These are phyloP conservation scores for Leptodontidium sp. DNA, from an alignment of 2,329 filamentous ascomycete species.

Conservation along the genomic window DNA sequence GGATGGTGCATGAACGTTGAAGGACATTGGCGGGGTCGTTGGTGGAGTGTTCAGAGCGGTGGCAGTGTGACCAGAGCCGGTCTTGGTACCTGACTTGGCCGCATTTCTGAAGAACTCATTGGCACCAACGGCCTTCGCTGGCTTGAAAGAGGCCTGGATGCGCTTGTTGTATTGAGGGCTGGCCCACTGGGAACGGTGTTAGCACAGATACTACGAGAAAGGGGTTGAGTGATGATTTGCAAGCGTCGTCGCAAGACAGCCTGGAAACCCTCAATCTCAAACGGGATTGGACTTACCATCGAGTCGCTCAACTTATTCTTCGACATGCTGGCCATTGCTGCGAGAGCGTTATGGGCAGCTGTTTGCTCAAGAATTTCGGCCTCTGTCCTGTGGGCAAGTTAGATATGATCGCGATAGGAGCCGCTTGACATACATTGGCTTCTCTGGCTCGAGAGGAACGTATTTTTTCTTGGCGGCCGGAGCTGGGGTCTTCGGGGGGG, in stretches of 20 bases:
- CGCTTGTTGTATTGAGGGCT: slow-evolving; percentile 9
- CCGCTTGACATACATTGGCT: background rate
- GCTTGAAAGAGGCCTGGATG: background rate
- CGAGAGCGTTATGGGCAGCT: background rate
- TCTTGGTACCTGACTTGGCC: background rate
- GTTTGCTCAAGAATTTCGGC: background rate
- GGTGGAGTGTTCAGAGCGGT: background rate
- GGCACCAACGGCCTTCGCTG: background rate
- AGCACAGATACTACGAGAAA: background rate
- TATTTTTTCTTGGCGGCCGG: background rate
- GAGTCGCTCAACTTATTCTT: background rate
- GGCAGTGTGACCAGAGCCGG: background rate
- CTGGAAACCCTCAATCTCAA: background rate
- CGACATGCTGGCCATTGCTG: background rate
- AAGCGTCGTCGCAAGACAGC: background rate
- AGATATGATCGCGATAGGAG: background rate
- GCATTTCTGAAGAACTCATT: background rate
- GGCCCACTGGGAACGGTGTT: slow-evolving; percentile 4
- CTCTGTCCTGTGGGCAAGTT: background rate
- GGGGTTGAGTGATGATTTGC: background rate
- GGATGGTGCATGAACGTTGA: background rate
- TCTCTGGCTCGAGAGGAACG: slow-evolving; percentile 4
- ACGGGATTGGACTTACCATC: background rate
- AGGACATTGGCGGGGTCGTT: background rate
- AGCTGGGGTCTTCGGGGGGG: background rate